Conservation (phyloP, 2,329 filamentous ascomycete species). For the Fusarium dimerum region DNA sequence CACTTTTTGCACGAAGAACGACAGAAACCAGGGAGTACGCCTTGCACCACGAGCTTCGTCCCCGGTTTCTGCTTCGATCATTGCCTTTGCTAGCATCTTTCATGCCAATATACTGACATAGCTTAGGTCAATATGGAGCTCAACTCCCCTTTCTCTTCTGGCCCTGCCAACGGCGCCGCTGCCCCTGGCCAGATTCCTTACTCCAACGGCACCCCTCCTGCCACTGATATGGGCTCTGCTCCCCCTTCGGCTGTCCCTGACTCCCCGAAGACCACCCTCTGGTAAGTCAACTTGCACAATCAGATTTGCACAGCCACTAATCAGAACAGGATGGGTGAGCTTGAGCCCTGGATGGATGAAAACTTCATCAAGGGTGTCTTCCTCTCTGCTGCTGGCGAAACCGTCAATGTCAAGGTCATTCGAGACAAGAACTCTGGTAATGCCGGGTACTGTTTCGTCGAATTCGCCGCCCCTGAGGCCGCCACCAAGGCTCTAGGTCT, state of each 20-base stretch:
- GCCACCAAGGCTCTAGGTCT: slow-evolving; percentile 88
- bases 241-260: slow-evolving; percentile 42
- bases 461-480: slow-evolving; percentile 80
- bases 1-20: not conserved
- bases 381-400: slow-evolving; percentile 83
- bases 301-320: slow-evolving; percentile 10
- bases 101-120: slow-evolving; percentile 1
- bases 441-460: slow-evolving; percentile 98
- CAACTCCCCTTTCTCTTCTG: slow-evolving; percentile 33
- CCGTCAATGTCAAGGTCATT: slow-evolving; percentile 99
- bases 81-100: not conserved
- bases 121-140: slow-evolving; percentile 35
- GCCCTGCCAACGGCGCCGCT: slow-evolving; percentile 34
- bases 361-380: slow-evolving; percentile 96
- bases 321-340: slow-evolving; percentile 86
- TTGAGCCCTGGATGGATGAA: slow-evolving; percentile 99
- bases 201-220: slow-evolving; percentile 42
- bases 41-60: not conserved
- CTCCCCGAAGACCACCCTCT: slow-evolving; percentile 59
- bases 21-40: not conserved
- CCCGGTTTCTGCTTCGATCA: too few species aligned
- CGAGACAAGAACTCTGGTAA: slow-evolving; percentile 99
- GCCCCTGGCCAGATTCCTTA: slow-evolving; percentile 38
- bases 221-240: slow-evolving; percentile 38
- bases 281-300: slow-evolving; percentile 40